phyloP scores from a whole-genome alignment of 257 asterid species.

The Nicotiana obtusifolia region DNA sequence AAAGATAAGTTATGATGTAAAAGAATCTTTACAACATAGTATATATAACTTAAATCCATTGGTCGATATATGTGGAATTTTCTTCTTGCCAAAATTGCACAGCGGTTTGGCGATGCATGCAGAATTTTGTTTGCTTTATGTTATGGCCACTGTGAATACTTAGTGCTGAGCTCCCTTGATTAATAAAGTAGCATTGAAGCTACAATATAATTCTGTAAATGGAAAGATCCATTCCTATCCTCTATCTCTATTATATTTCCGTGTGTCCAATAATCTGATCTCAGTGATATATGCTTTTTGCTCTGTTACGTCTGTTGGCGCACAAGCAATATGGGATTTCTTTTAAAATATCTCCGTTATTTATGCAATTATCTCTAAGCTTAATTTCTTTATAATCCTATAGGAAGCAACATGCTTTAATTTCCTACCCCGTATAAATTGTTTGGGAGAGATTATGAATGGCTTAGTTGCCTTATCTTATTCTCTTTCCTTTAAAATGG shows the following conservation, averaged over 20 bases:
- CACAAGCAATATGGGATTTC: background rate
- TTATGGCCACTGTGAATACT: background rate
- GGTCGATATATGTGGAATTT: background rate
- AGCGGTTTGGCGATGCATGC: background rate
- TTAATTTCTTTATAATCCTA: background rate
- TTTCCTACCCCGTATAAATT: background rate
- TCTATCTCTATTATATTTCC: background rate
- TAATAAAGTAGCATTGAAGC: background rate
- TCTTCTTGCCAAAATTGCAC: no score
- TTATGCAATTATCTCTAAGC: background rate
- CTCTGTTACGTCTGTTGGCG: background rate
- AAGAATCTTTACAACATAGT: background rate
- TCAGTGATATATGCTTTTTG: background rate
- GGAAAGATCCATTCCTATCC: background rate
- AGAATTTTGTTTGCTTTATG: background rate
- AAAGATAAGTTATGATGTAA: background rate
- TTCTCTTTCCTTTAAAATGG: background rate
- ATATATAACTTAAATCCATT: background rate
- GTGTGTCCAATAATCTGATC: background rate
- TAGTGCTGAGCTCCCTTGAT: background rate
- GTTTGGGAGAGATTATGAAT: no score
- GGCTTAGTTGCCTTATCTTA: no score
- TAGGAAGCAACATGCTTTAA: background rate
- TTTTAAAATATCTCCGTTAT: background rate
- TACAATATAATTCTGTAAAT: background rate